Conservation (phyloP, 345 rosid species). For the Aurinia saxatilis region DNA sequence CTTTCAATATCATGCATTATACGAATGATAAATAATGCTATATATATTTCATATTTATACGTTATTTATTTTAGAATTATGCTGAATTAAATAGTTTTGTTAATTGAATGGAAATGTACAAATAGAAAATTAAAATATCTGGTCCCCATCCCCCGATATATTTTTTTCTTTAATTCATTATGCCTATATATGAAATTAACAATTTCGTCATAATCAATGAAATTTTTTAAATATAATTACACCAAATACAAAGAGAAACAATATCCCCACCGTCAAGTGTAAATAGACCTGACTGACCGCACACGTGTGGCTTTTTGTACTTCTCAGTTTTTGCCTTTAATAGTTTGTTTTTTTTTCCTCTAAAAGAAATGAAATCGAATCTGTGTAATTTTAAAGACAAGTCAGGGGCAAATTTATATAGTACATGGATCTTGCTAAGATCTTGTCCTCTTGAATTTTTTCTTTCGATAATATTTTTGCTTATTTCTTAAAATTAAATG, state of each 20-base stretch:
- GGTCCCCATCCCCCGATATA: too few relatives aligned
- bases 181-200: too few relatives aligned
- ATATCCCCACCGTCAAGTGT: constrained; percentile 25
- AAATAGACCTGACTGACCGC: constrained; percentile 20
- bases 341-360: not conserved
- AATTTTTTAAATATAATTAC: not conserved
- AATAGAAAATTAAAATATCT: too few relatives aligned
- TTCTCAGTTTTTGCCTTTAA: constrained; percentile 5
- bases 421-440: constrained; percentile 28
- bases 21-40: too few relatives aligned
- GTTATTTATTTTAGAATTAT: too few relatives aligned
- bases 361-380: not conserved
- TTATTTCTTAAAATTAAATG: not conserved
- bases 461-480: not conserved
- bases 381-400: constrained; percentile 13
- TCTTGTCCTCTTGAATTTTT: constrained; percentile 17
- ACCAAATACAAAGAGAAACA: not conserved
- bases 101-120: too few relatives aligned
- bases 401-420: constrained; percentile 14
- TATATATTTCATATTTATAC: too few relatives aligned
- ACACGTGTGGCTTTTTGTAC: constrained; percentile 27
- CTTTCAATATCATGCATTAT: too few relatives aligned
- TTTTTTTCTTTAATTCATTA: too few relatives aligned
- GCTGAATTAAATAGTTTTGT: too few relatives aligned
- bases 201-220: too few relatives aligned